Conservation (phyloP, 148 eudicot species). For the Hydrangea macrophylla region DNA sequence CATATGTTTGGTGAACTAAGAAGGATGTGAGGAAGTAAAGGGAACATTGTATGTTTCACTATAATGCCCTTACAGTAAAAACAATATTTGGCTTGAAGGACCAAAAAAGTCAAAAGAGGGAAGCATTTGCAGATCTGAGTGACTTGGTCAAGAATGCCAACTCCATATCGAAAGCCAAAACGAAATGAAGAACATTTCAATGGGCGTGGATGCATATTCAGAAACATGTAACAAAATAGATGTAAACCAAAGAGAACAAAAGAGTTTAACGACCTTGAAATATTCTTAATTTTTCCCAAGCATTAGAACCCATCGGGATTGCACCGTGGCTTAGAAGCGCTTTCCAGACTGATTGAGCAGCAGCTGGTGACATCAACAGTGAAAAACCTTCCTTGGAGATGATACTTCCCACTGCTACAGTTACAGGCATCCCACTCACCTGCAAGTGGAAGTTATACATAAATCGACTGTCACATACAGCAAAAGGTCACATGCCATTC, state of each 20-base stretch:
- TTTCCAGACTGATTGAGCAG: conserved; percentile 54
- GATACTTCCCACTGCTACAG: conserved; percentile 61
- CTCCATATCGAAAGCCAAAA: not conserved
- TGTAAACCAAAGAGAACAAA: not conserved
- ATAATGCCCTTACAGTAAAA: too few relatives aligned
- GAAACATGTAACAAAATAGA: conserved; percentile 2
- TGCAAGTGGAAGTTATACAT: conserved; percentile 17
- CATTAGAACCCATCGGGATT: conserved; percentile 56
- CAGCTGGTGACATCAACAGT: conserved; percentile 57
- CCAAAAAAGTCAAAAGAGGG: too few relatives aligned
- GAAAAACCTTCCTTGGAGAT: conserved; percentile 61
- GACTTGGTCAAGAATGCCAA: not conserved
- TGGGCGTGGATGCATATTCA: not conserved
- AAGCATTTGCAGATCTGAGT: not conserved
- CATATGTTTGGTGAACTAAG: too few relatives aligned
- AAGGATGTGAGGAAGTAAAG: not conserved
- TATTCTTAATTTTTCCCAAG: conserved; percentile 64
- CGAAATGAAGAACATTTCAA: not conserved
- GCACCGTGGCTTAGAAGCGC: conserved; percentile 43
- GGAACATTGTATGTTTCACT: not conserved
- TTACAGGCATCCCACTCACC: conserved; percentile 71
- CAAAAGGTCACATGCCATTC: not conserved
- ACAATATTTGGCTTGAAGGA: too few relatives aligned
- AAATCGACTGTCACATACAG: not conserved
- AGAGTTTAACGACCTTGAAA: conserved; percentile 39